Evolutionary conservation across 192 early-diverging fungal genomes (phyloP).

Genomic region (Backusella tarrabulga): DNA sequence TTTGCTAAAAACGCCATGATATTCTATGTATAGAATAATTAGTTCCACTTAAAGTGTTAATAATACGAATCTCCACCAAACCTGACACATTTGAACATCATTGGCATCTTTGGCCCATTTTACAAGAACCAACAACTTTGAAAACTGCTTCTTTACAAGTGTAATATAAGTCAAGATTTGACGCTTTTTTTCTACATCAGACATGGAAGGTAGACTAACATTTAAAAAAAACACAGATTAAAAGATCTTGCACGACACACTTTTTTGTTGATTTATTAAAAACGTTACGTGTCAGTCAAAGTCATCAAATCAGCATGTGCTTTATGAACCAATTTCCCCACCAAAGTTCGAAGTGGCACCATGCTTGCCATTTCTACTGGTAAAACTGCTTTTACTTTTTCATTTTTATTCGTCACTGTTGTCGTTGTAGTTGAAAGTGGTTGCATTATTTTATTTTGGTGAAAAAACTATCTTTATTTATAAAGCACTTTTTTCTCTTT

Average conservation of each 20-base stretch:
- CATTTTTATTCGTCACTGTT: not conserved
- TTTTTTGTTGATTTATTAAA: not conserved
- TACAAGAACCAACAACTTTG: conserved; percentile 72
- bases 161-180: conserved; percentile 65
- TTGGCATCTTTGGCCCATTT: conserved; percentile 73
- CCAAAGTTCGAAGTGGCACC: conserved; percentile 57
- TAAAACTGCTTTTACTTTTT: conserved; percentile 39
- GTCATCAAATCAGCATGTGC: conserved; percentile 67
- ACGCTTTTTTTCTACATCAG: conserved; percentile 53
- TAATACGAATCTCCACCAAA: not conserved
- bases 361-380: conserved; percentile 61
- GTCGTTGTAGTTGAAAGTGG: not conserved
- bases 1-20: conserved; percentile 36
- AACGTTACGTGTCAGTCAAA: conserved; percentile 57
- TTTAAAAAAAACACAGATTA: conserved; percentile 1
- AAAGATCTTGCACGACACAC: not conserved
- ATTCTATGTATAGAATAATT: conserved; percentile 14
- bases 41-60: too few species aligned
- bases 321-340: conserved; percentile 62
- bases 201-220: conserved; percentile 55
- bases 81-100: conserved; percentile 72
- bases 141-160: conserved; percentile 61
- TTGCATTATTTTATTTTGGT: conserved; percentile 2
- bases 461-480: not conserved
- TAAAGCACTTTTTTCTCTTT: too few species aligned